Evolutionary conservation across 108 stramenopile genomes (phyloP).

Genomic region (Hondaea fermentalgiana): DNA sequence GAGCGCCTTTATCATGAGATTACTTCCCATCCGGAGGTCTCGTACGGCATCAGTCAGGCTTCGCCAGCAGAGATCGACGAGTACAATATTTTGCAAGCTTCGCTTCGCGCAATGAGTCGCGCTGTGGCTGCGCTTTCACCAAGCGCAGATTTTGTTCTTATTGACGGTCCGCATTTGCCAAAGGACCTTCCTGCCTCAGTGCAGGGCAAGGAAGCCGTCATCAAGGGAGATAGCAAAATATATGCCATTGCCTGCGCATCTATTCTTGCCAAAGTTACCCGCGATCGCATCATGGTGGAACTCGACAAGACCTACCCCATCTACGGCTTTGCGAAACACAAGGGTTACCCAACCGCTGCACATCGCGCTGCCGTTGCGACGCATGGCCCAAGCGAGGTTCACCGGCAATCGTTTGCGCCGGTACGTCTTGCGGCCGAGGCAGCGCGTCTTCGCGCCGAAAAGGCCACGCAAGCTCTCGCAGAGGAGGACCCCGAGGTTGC

Average conservation of each 20-base stretch:
- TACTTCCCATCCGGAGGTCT: conserved; percentile 45
- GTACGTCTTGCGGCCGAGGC: conserved; percentile 25
- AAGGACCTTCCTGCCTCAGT: conserved; percentile 7
- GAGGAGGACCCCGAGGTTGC: too few species aligned
- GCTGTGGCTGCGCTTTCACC: conserved; percentile 46
- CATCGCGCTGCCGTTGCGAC: conserved; percentile 61
- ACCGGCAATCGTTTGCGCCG: conserved; percentile 79
- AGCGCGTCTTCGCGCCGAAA: background rate
- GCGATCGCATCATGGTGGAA: conserved; percentile 84
- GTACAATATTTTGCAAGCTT: conserved; percentile 93
- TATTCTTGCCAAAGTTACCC: conserved; percentile 88
- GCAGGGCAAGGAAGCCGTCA: conserved; percentile 32
- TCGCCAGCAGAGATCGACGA: conserved; percentile 82
- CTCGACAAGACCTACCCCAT: conserved; percentile 74
- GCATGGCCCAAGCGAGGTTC: conserved; percentile 68
- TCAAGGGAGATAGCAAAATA: conserved; percentile 80
- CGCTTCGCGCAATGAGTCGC: conserved; percentile 72
- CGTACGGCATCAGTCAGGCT: conserved; percentile 68
- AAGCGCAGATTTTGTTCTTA: conserved; percentile 20
- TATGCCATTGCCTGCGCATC: conserved; percentile 86
- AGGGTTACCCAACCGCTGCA: conserved; percentile 82
- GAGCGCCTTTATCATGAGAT: conserved; percentile 47
- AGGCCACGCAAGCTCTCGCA: background rate
- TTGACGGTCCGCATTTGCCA: conserved; percentile 39
- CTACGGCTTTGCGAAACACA: conserved; percentile 73